phyloP scores from a whole-genome alignment of 306 rosid species.

The Casuarina equisetifolia region DNA sequence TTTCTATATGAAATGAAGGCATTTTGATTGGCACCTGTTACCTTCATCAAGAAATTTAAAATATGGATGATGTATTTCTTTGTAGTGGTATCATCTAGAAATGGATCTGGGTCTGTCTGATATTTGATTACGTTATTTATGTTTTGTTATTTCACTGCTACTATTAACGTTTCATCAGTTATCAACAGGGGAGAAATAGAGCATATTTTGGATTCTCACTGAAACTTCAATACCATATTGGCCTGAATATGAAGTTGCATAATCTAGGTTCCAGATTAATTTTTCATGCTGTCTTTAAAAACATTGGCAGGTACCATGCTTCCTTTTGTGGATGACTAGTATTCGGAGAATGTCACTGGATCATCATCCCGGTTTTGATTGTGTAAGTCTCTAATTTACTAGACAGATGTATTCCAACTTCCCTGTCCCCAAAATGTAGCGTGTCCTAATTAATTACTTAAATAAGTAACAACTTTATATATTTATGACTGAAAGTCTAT shows the following conservation, averaged over 20 bases:
- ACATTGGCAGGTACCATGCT: conserved; percentile 77
- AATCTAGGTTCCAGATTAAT: conserved; percentile 4
- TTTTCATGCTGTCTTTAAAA: conserved; percentile 25
- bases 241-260: conserved; percentile 13
- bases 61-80: background rate
- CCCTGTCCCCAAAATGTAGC: background rate
- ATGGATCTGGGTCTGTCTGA: background rate
- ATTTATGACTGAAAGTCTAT: background rate
- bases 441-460: background rate
- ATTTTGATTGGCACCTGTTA: background rate
- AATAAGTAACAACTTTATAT: background rate
- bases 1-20: background rate
- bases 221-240: background rate
- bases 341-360: conserved; percentile 85
- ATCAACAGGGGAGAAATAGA: background rate
- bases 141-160: background rate
- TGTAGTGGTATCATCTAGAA: background rate
- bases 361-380: conserved; percentile 79
- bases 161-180: background rate
- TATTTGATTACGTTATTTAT: background rate
- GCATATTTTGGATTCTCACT: background rate
- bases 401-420: background rate
- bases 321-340: conserved; percentile 76
- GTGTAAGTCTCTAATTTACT: conserved; percentile 50
- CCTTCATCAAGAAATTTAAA: background rate